phyloP scores from a whole-genome alignment of 768 basidiomycete genomes.

The Tephrocybe sp. region DNA sequence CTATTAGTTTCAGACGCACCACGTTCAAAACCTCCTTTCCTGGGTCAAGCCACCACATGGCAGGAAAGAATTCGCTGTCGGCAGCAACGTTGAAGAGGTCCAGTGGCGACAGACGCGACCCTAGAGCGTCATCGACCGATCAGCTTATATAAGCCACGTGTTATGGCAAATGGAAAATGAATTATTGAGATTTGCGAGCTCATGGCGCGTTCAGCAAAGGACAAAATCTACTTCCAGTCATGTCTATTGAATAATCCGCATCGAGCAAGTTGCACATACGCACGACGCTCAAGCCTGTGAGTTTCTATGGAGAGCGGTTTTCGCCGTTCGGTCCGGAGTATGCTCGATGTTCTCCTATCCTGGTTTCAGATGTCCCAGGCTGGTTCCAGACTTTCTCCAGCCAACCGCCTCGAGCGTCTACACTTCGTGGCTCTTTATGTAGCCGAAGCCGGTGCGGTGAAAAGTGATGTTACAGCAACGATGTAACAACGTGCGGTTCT shows the following conservation, averaged over 20 bases:
- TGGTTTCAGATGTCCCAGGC: background rate
- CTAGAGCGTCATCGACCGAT: conserved; percentile 3
- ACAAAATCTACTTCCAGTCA: background rate
- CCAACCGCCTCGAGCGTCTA: too few species aligned
- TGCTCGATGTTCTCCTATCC: conserved; percentile 1
- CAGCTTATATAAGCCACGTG: conserved; percentile 2
- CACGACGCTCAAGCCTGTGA: too few species aligned
- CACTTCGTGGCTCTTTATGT: too few species aligned
- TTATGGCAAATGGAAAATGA: background rate
- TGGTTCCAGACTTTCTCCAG: background rate
- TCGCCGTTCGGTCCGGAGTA: background rate
- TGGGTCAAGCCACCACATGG: conserved; percentile 88
- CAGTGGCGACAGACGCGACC: too few species aligned
- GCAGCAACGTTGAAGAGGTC: background rate
- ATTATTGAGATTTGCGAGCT: background rate
- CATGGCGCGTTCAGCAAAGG: too few species aligned
- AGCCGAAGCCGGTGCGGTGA: background rate
- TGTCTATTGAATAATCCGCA: too few species aligned
- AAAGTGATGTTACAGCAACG: background rate
- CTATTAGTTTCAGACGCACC: conserved; percentile 40
- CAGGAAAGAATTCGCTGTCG: conserved; percentile 1
- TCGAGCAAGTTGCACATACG: too few species aligned
- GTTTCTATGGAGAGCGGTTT: too few species aligned
- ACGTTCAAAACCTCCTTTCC: conserved; percentile 83
- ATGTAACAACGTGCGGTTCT: background rate